Conservation (phyloP, 805 yeast species). For the Candida sonorensis region DNA sequence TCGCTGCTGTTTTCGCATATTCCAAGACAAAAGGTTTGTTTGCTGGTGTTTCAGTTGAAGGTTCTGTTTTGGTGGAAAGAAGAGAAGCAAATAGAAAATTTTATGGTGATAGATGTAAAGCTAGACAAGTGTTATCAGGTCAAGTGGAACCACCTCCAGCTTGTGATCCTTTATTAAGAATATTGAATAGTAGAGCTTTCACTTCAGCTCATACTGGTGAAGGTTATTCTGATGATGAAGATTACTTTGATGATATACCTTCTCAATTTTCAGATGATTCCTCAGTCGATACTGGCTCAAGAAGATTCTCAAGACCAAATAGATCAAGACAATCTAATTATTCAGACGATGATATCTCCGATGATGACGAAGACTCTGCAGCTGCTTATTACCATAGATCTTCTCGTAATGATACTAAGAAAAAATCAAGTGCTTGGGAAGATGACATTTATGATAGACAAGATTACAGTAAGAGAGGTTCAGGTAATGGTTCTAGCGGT, state of each 20-base stretch:
- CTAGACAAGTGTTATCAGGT: conserved; percentile 79
- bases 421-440: conserved; percentile 58
- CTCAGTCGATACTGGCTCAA: conserved; percentile 23
- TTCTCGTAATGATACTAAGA: not conserved
- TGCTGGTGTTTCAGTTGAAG: conserved; percentile 97
- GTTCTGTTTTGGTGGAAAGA: conserved; percentile 93
- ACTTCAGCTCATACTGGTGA: conserved; percentile 34
- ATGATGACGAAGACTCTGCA: conserved; percentile 32
- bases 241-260: conserved; percentile 71
- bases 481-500: conserved; percentile 21
- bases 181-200: conserved; percentile 81
- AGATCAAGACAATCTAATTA: conserved; percentile 16
- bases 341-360: conserved; percentile 21
- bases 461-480: conserved; percentile 23
- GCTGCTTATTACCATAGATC: conserved; percentile 19
- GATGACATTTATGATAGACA: conserved; percentile 73
- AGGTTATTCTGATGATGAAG: conserved; percentile 51
- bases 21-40: conserved; percentile 94
- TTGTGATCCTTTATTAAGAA: conserved; percentile 79
- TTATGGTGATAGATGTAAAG: conserved; percentile 83
- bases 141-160: conserved; percentile 90
- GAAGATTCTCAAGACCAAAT: conserved; percentile 8
- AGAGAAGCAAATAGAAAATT: conserved; percentile 95
- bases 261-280: conserved; percentile 55
- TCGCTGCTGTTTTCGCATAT: conserved; percentile 88